Evolutionary conservation across 2,329 filamentous ascomycete species (phyloP).

Genomic region (Calcarisporium arbuscula): DNA sequence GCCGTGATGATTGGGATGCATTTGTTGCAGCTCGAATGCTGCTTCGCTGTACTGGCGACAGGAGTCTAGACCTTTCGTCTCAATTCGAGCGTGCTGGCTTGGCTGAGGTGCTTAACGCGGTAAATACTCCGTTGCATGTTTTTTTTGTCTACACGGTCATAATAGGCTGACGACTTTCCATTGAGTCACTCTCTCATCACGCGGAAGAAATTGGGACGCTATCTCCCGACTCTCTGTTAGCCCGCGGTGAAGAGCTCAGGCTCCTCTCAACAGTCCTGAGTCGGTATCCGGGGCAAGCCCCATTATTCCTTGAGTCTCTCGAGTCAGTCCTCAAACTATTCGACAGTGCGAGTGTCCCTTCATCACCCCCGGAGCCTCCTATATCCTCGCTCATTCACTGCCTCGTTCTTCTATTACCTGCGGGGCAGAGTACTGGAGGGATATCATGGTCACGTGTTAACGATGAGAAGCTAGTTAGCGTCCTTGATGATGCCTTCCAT

Average conservation of each 20-base stretch:
- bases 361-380: not conserved
- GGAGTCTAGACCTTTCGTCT: not conserved
- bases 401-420: not conserved
- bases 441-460: not conserved
- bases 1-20: not conserved
- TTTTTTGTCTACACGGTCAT: not conserved
- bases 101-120: not conserved
- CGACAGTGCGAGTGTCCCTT: not conserved
- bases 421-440: not conserved
- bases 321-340: not conserved
- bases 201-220: not conserved
- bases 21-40: not conserved
- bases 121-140: not conserved
- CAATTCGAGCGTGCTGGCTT: not conserved
- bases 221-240: not conserved
- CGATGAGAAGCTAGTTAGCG: not conserved
- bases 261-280: not conserved
- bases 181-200: not conserved
- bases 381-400: not conserved
- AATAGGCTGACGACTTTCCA: too few species aligned
- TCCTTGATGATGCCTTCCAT: not conserved
- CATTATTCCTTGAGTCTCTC: not conserved
- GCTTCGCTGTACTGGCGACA: not conserved
- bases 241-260: not conserved
- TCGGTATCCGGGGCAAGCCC: not conserved